A percentile compares a stretch with the other conserved stretches of the same genome.
Conservation (phyloP, 2,329 filamentous ascomycete species). For the Didymosphaeria variabile region DNA sequence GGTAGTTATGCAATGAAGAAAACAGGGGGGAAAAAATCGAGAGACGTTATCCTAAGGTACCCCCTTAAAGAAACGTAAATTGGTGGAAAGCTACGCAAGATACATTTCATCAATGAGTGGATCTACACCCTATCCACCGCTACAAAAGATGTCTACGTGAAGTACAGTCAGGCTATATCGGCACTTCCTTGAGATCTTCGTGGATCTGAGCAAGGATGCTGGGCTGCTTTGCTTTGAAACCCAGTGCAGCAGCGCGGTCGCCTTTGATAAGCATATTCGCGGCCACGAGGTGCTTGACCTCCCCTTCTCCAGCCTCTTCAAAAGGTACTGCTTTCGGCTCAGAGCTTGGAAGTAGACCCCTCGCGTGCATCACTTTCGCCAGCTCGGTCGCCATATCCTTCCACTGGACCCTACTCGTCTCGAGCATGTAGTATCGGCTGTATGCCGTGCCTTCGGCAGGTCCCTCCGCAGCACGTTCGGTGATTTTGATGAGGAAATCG, state of each 20-base stretch:
- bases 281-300: not conserved
- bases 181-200: not conserved
- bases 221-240: not conserved
- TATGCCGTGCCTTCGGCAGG: not conserved
- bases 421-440: conserved; percentile 2
- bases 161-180: not conserved
- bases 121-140: no score
- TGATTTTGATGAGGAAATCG: not conserved
- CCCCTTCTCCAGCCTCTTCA: not conserved
- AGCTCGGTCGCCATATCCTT: not conserved
- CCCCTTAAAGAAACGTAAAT: no score
- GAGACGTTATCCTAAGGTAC: no score
- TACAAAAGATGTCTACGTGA: not conserved
- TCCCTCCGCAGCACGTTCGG: not conserved
- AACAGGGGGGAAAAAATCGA: no score
- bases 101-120: no score
- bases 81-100: no score
- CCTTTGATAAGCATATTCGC: not conserved
- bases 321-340: not conserved
- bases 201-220: not conserved
- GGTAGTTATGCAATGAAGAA: no score
- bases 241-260: not conserved
- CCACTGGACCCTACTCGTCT: not conserved
- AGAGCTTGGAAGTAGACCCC: not conserved
- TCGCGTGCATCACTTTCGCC: not conserved